Evolutionary conservation across 2,329 filamentous ascomycete species (phyloP), one percentile per base, ranked within the genome.

Genomic region (Cordyceps tenuipes): DNA sequence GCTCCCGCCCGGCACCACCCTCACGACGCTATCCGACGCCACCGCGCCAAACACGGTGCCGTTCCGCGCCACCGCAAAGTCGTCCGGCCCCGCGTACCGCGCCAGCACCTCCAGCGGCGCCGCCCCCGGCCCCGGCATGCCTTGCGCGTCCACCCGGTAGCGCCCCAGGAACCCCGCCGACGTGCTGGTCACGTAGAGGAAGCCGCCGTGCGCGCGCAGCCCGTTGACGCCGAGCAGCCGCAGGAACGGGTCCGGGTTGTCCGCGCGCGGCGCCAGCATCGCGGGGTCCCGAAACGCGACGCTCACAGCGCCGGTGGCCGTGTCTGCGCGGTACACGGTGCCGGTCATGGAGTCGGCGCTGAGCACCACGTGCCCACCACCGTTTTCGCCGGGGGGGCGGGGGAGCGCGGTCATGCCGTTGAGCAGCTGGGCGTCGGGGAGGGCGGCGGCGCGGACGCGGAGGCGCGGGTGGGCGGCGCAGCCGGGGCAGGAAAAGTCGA

Each of bases 351-450:
- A 66, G 23, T 67, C 67, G 0, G 62, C 66, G 43, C 63, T 63
- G 41, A 69, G 59, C 7, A 69, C 50, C 23, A 63, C 62, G 26
- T 64, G 54, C 23, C 23, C 23, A 4, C 23, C 23, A 4, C 23
- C 23, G 23, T 4, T 23, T n/a, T n/a, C n/a, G n/a, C n/a, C n/a
- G n/a, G n/a, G n/a, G n/a, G n/a, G n/a, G 2, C 59, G 53, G 26
- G 60, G n/a, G 1, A 69, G 60, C 2, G 60, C 61, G 3, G 61
- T 57, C 62, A 69, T 63, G 58, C 68, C 67, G 44, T 68, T 68
- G 6, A 67, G 57, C 2, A 65, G 59, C 10, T 46, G 19, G 3
- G 63, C 57, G 4, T 64, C 44, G 0, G 64, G 62, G 3, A 66
- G 26, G 1, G 41, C 34, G 1, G 63, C 41, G 1, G 62, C 64